Percentiles rank a stretch among this genome's conserved stretches.
Conservation (phyloP, 1,139 yeast species). For the Pneumocystis carinii region DNA sequence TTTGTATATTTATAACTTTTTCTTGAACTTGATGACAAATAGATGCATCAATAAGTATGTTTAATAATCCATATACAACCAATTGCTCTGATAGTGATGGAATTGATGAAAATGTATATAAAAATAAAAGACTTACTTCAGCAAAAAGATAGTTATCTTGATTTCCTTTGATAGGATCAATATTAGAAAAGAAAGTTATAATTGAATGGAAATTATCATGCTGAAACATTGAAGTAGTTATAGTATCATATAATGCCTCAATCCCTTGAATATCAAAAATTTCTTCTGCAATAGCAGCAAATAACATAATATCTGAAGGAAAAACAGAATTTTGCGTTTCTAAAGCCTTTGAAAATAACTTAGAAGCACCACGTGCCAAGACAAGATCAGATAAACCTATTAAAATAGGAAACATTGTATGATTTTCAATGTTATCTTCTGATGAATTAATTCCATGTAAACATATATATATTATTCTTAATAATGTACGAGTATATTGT, state of each 20-base stretch:
- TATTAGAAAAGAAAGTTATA: neutral
- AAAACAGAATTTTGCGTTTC: neutral
- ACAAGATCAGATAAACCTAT: neutral
- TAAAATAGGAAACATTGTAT: neutral
- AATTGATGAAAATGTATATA: neutral
- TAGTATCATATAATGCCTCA: neutral
- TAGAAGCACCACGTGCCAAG: neutral
- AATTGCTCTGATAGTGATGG: neutral
- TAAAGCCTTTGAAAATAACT: neutral
- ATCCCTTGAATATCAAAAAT: neutral
- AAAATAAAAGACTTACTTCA: neutral
- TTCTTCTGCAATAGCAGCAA: neutral
- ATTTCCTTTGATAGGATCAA: neutral
- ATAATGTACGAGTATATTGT: neutral
- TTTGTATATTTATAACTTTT: neutral
- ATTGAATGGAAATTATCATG: neutral
- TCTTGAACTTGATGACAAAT: neutral
- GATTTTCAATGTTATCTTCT: neutral
- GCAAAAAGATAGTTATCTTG: neutral
- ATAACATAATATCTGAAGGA: neutral
- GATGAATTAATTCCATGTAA: neutral
- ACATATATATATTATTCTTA: neutral
- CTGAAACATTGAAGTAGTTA: neutral
- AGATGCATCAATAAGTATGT: neutral
- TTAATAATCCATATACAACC: neutral